These are phyloP conservation scores for Takashimella tepidaria DNA, from an alignment of 1,284 basidiomycete genomes.

Conservation along the genomic window DNA sequence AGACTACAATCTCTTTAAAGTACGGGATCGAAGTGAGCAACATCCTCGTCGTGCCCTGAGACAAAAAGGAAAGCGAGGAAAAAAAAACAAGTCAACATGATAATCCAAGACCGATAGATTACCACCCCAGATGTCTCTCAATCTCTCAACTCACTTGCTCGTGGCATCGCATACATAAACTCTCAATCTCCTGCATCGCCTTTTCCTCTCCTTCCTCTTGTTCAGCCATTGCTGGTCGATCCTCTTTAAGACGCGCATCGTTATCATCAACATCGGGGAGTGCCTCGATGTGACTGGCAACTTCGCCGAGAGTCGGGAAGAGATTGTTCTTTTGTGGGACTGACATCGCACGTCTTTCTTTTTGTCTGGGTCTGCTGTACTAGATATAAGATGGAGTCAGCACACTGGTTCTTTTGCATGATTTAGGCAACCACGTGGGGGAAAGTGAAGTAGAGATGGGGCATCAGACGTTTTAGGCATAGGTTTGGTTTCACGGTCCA, in stretches of 20 bases:
- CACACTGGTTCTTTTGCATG: too few relatives aligned
- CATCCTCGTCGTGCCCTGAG: constrained; percentile 80
- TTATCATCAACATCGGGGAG: constrained; percentile 22
- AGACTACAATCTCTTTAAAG: constrained; percentile 92
- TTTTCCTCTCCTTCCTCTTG: constrained; percentile 55
- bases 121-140: constrained; percentile 4
- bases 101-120: too few relatives aligned
- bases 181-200: constrained; percentile 76
- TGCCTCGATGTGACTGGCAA: constrained; percentile 39
- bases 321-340: constrained; percentile 31
- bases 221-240: constrained; percentile 17
- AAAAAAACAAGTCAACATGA: too few relatives aligned
- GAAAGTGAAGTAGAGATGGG: not conserved
- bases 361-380: too few relatives aligned
- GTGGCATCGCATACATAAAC: constrained; percentile 89
- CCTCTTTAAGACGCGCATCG: constrained; percentile 13
- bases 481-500: constrained; percentile 41
- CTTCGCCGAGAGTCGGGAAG: constrained; percentile 44
- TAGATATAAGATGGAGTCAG: constrained; percentile 3
- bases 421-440: not conserved
- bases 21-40: constrained; percentile 94
- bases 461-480: constrained; percentile 44
- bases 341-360: too few relatives aligned
- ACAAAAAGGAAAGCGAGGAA: too few relatives aligned
- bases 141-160: constrained; percentile 61